These are phyloP conservation scores for Poa annua DNA, from an alignment of 176 grass and related monocot genomes.

Conservation along the genomic window DNA sequence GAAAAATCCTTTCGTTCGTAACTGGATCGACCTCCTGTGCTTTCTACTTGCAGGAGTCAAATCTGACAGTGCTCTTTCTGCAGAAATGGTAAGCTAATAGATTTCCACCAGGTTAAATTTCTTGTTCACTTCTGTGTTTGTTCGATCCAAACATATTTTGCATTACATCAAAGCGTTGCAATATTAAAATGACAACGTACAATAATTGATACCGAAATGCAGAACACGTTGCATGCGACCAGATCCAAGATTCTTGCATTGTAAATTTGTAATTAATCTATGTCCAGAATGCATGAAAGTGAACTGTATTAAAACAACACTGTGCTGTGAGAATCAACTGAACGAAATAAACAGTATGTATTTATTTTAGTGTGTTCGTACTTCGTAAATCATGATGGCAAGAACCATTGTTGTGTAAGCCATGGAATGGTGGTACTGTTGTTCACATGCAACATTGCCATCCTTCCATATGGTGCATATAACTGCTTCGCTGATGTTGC, in stretches of 20 bases:
- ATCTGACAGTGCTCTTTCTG: constrained; percentile 82
- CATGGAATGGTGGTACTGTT: background rate
- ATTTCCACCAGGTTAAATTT: constrained; percentile 34
- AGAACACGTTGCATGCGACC: background rate
- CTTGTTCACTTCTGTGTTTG: background rate
- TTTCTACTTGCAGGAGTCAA: constrained; percentile 98
- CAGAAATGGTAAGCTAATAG: constrained; percentile 81
- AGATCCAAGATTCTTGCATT: constrained; percentile 11
- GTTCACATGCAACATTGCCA: background rate
- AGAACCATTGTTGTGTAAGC: constrained; percentile 1
- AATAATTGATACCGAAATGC: background rate
- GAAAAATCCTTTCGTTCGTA: constrained; percentile 85
- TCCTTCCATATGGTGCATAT: constrained; percentile 22
- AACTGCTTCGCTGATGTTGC: background rate
- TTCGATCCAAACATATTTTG: background rate
- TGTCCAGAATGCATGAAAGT: background rate
- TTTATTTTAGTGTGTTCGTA: constrained; percentile 7
- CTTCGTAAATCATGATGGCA: constrained; percentile 4
- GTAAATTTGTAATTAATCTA: background rate
- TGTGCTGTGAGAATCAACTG: constrained; percentile 8
- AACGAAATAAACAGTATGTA: background rate
- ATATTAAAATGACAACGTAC: background rate
- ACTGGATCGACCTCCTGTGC: constrained; percentile 89
- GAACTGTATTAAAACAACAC: constrained; percentile 4
- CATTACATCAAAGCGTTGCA: background rate